phyloP scores from a whole-genome alignment of 1,139 yeast species.

The Geotrichum bryndzae region DNA sequence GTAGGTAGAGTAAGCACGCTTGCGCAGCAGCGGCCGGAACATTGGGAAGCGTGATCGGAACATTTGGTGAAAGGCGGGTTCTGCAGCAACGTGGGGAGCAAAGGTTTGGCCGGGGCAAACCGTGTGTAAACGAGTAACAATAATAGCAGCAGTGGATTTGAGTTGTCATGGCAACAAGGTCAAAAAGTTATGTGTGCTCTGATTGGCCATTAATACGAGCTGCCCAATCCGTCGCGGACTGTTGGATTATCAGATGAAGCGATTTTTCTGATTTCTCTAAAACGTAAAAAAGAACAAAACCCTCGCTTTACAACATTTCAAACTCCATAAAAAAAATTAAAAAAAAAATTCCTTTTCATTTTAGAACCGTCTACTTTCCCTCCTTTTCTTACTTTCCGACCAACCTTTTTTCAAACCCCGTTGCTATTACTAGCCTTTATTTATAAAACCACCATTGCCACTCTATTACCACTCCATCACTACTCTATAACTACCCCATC shows the following conservation, averaged over 20 bases:
- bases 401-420: no score
- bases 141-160: no score
- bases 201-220: background rate
- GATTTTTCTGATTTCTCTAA: background rate
- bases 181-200: background rate
- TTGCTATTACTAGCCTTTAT: no score
- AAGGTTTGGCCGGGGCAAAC: background rate
- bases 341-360: background rate
- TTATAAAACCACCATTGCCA: no score
- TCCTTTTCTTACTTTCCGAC: no score
- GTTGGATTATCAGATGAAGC: background rate
- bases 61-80: background rate
- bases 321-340: background rate
- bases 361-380: no score
- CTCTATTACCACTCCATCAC: no score
- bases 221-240: background rate
- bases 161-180: no score
- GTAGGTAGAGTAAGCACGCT: conserved; percentile 14
- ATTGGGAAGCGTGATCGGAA: background rate
- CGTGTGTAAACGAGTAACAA: no score
- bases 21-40: background rate
- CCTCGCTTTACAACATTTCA: background rate
- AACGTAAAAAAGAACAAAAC: no score
- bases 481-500: no score
- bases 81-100: background rate